Conservation (phyloP, 805 yeast species). For the Barnettozyma sucrosica region DNA sequence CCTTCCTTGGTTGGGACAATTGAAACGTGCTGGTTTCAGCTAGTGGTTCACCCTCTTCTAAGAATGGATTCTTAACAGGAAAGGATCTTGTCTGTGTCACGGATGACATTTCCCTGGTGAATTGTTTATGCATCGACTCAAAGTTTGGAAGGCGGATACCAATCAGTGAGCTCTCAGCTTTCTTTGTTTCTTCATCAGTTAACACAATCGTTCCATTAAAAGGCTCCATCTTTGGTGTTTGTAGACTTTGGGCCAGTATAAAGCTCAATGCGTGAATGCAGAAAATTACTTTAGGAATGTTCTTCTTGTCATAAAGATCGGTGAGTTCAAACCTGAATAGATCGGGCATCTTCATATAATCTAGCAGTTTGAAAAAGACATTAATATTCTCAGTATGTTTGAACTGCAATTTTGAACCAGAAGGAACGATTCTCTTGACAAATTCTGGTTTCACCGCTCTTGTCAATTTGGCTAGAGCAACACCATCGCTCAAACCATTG, state of each 20-base stretch:
- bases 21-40: background rate
- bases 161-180: slow-evolving; percentile 58
- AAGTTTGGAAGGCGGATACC: slow-evolving; percentile 78
- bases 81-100: slow-evolving; percentile 3
- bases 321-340: slow-evolving; percentile 86
- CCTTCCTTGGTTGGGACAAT: background rate
- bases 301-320: slow-evolving; percentile 86
- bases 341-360: slow-evolving; percentile 72
- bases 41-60: background rate
- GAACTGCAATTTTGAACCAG: slow-evolving; percentile 67
- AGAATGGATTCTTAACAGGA: slow-evolving; percentile 16
- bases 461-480: slow-evolving; percentile 73
- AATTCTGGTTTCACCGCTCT: slow-evolving; percentile 63
- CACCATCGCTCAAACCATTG: slow-evolving; percentile 76
- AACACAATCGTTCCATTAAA: slow-evolving; percentile 60
- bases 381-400: slow-evolving; percentile 92
- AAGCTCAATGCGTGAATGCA: slow-evolving; percentile 86
- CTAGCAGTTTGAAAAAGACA: slow-evolving; percentile 66
- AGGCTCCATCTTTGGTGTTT: slow-evolving; percentile 55
- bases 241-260: slow-evolving; percentile 49
- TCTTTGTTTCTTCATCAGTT: slow-evolving; percentile 58
- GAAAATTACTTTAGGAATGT: slow-evolving; percentile 89
- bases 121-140: slow-evolving; percentile 42
- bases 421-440: slow-evolving; percentile 47
- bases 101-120: slow-evolving; percentile 25